phyloP scores from a whole-genome alignment of 2,329 filamentous ascomycete species.

The Paracoccidioides lutzii region DNA sequence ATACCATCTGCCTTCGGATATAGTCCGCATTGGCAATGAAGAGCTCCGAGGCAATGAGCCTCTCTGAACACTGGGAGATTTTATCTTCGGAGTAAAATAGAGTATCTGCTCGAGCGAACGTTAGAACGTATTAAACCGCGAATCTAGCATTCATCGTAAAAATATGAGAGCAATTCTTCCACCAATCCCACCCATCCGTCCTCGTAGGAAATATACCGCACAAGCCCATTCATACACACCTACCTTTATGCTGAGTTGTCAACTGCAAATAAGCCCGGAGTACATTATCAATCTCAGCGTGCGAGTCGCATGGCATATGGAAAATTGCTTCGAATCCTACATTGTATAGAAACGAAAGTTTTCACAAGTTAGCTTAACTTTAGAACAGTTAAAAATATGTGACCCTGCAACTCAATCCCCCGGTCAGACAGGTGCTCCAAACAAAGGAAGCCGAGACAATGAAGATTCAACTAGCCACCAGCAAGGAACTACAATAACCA shows the following conservation, averaged over 20 bases:
- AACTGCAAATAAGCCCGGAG: conserved; percentile 74
- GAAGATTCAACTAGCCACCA: neutral
- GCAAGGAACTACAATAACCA: neutral
- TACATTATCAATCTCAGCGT: conserved; percentile 67
- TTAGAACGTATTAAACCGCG: neutral
- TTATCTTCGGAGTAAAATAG: conserved; percentile 60
- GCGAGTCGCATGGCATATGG: conserved; percentile 44
- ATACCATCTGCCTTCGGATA: conserved; percentile 82
- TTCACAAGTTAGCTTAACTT: neutral
- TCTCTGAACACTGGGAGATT: conserved; percentile 64
- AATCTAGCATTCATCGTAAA: neutral
- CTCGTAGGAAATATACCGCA: neutral
- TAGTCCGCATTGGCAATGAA: conserved; percentile 69
- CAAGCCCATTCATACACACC: conserved; percentile 6
- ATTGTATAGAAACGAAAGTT: conserved; percentile 3
- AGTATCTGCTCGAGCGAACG: neutral
- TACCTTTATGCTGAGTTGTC: conserved; percentile 58
- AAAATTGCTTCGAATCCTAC: conserved; percentile 56
- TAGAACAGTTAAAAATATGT: neutral
- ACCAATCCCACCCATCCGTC: conserved; percentile 3
- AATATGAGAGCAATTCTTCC: neutral
- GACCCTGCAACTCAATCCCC: neutral
- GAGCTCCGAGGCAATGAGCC: conserved; percentile 60
- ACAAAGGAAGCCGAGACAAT: neutral
- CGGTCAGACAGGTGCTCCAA: neutral